These are phyloP conservation scores for Mollisiaceae sp. DNA, from an alignment of 2,329 filamentous ascomycete genomes.

Conservation along the genomic window DNA sequence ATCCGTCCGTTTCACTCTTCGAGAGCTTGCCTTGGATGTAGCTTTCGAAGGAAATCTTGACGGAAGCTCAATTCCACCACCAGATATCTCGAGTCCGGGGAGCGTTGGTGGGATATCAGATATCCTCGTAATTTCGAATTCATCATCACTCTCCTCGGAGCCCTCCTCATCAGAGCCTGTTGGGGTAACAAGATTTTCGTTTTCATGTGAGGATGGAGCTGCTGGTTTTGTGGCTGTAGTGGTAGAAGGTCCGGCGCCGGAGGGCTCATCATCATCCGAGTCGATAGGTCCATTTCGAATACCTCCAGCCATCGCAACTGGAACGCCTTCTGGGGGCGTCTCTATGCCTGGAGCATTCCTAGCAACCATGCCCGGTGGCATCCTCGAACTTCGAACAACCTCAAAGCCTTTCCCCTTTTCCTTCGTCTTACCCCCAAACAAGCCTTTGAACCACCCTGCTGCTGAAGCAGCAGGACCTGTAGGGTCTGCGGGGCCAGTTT, in stretches of 20 bases:
- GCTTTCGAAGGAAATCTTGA: slow-evolving; percentile 66
- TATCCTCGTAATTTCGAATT: slow-evolving; percentile 49
- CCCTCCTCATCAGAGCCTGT: slow-evolving; percentile 49
- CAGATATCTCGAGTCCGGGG: slow-evolving; percentile 59
- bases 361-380: slow-evolving; percentile 74
- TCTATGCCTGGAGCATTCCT: slow-evolving; percentile 65
- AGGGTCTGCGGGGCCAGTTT: slow-evolving; percentile 93
- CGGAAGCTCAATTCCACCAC: slow-evolving; percentile 51
- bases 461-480: slow-evolving; percentile 90
- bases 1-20: slow-evolving; percentile 24
- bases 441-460: slow-evolving; percentile 82
- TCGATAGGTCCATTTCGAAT: slow-evolving; percentile 62
- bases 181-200: slow-evolving; percentile 38
- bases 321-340: slow-evolving; percentile 69
- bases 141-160: slow-evolving; percentile 54
- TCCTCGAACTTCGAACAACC: slow-evolving; percentile 87
- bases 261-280: slow-evolving; percentile 61
- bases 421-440: slow-evolving; percentile 85
- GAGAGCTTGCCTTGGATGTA: slow-evolving; percentile 46
- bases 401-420: slow-evolving; percentile 97
- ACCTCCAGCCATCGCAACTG: slow-evolving; percentile 53
- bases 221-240: slow-evolving; percentile 26
- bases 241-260: slow-evolving; percentile 44
- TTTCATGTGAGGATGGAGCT: slow-evolving; percentile 30
- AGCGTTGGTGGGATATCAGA: slow-evolving; percentile 60